phyloP scores from a whole-genome alignment of 2,329 filamentous ascomycete genomes.

The Cryphonectria carpinicola region DNA sequence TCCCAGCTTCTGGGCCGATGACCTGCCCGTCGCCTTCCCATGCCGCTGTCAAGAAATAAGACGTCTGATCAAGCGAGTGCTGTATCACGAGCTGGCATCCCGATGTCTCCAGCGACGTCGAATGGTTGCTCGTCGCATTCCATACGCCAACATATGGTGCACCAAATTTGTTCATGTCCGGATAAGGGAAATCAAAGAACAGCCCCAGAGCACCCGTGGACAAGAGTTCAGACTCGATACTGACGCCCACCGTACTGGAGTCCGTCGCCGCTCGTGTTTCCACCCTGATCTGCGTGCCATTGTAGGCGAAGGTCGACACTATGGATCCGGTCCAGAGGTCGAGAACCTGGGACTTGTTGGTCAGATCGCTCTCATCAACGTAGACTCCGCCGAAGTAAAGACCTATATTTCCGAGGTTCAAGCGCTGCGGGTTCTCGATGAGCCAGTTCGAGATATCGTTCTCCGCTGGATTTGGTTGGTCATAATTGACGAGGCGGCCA shows the following conservation, averaged over 20 bases:
- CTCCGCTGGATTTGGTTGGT: slow-evolving; percentile 46
- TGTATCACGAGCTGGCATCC: slow-evolving; percentile 42
- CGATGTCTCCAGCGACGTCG: slow-evolving; percentile 40
- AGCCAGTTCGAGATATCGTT: slow-evolving; percentile 48
- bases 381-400: slow-evolving; percentile 46
- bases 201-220: slow-evolving; percentile 44
- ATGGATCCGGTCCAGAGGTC: slow-evolving; percentile 54
- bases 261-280: slow-evolving; percentile 49
- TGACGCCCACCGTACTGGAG: slow-evolving; percentile 51
- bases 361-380: slow-evolving; percentile 46
- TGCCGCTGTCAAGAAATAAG: slow-evolving; percentile 44
- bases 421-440: slow-evolving; percentile 54
- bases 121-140: slow-evolving; percentile 51
- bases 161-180: slow-evolving; percentile 56
- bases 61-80: slow-evolving; percentile 48
- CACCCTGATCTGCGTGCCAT: slow-evolving; percentile 44
- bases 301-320: slow-evolving; percentile 48
- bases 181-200: slow-evolving; percentile 57
- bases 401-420: slow-evolving; percentile 54
- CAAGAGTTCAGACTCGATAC: slow-evolving; percentile 47
- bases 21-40: slow-evolving; percentile 45
- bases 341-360: slow-evolving; percentile 46
- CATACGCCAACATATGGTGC: slow-evolving; percentile 58
- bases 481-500: slow-evolving; percentile 46
- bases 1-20: slow-evolving; percentile 38